phyloP scores from a whole-genome alignment of 148 eudicot genomes.

The Rhododendron molle region DNA sequence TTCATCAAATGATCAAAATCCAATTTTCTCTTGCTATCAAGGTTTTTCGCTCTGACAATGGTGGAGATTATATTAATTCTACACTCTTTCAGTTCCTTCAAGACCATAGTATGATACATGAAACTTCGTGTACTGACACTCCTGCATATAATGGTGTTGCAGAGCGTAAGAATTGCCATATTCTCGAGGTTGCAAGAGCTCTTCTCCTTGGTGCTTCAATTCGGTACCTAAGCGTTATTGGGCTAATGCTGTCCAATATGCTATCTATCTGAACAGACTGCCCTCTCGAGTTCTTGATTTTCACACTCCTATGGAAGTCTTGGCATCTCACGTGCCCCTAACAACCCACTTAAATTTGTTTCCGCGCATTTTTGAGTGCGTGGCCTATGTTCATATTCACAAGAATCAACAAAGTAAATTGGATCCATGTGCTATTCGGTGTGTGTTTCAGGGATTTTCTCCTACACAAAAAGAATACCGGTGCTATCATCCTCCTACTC shows the following conservation, averaged over 20 bases:
- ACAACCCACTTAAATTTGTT: background rate
- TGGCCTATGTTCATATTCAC: background rate
- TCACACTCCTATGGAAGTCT: background rate
- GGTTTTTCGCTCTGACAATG: background rate
- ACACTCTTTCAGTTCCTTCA: background rate
- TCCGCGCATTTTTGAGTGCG: background rate
- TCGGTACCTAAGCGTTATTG: background rate
- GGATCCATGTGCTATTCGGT: background rate
- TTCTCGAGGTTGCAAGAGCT: background rate
- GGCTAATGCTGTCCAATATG: background rate
- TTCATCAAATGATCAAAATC: no score
- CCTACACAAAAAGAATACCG: background rate
- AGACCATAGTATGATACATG: background rate
- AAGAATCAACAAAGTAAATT: background rate
- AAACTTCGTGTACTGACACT: background rate
- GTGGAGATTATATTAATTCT: background rate
- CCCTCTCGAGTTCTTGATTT: background rate
- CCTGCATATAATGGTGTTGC: background rate
- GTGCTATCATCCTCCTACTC: background rate
- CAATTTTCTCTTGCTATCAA: no score
- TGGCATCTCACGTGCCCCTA: background rate
- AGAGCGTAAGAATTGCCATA: background rate
- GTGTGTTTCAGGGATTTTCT: background rate
- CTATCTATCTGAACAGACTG: background rate
- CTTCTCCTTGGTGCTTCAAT: background rate